Conservation (phyloP, 306 rosid species). For the Rubus parviflorus region DNA sequence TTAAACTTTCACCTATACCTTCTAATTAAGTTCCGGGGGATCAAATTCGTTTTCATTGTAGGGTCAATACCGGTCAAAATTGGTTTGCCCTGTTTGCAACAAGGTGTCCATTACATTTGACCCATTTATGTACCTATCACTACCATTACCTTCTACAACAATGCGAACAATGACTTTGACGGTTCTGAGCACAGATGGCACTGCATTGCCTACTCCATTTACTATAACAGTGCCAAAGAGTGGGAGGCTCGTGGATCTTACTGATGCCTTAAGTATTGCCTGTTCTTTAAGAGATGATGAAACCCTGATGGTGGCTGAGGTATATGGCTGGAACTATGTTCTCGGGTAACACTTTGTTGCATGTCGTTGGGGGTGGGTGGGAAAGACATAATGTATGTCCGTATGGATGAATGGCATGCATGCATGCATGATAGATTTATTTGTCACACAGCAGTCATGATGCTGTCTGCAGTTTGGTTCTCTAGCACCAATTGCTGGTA, state of each 20-base stretch:
- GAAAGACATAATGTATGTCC: neutral
- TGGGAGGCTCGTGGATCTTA: constrained; percentile 64
- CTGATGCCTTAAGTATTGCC: constrained; percentile 49
- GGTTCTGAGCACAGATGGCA: constrained; percentile 60
- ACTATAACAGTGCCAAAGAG: constrained; percentile 54
- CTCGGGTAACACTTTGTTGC: constrained; percentile 15
- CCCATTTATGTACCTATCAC: constrained; percentile 85
- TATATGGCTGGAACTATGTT: constrained; percentile 26
- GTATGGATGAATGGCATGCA: neutral
- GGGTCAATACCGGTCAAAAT: constrained; percentile 83
- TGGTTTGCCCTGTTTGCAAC: constrained; percentile 77
- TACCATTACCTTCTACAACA: constrained; percentile 77
- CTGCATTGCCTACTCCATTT: constrained; percentile 43
- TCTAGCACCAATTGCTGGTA: neutral
- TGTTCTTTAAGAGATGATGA: constrained; percentile 73
- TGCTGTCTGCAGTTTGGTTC: neutral
- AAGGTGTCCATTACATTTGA: constrained; percentile 83
- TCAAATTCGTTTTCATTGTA: constrained; percentile 27
- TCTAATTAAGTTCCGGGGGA: neutral
- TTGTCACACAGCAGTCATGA: neutral
- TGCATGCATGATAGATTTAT: constrained; percentile 2
- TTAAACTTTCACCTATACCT: neutral
- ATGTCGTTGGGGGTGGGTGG: neutral
- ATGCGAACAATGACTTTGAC: constrained; percentile 72
- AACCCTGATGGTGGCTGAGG: constrained; percentile 78